phyloP scores from a whole-genome alignment of 306 rosid genomes.

The Dryas drummondii region DNA sequence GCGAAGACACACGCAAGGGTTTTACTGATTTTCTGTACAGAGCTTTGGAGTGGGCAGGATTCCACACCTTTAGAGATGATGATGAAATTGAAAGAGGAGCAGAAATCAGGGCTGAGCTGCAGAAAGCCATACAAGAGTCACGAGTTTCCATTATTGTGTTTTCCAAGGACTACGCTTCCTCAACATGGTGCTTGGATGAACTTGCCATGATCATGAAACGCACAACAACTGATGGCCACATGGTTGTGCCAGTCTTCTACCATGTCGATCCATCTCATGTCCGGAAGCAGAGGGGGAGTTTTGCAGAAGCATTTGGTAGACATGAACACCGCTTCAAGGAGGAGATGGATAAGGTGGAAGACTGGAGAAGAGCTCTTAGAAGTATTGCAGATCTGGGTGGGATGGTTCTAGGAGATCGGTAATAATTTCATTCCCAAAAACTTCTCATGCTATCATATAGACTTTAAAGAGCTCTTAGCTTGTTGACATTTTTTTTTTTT shows the following conservation, averaged over 20 bases:
- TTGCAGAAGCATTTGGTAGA: background rate
- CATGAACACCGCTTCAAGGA: background rate
- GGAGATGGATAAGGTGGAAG: background rate
- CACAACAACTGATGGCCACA: background rate
- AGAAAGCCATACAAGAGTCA: constrained; percentile 3
- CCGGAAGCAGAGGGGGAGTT: background rate
- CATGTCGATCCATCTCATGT: background rate
- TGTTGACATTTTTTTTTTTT: too few relatives aligned
- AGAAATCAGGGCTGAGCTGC: background rate
- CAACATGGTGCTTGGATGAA: background rate
- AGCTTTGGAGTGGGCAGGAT: background rate
- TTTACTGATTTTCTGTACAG: constrained; percentile 9
- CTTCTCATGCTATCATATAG: too few relatives aligned
- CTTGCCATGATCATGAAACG: constrained; percentile 4
- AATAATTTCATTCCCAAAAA: too few relatives aligned
- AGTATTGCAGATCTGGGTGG: background rate
- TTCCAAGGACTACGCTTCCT: constrained; percentile 3
- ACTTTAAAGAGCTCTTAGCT: too few relatives aligned
- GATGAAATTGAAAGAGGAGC: constrained; percentile 5
- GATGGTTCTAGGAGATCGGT: background rate
- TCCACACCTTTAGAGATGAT: constrained; percentile 14
- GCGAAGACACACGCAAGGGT: background rate
- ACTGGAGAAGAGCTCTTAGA: background rate
- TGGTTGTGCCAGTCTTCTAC: constrained; percentile 5
- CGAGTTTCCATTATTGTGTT: background rate